Evolutionary conservation across 2,329 filamentous ascomycete species (phyloP), one percentile per base, ranked within the genome.

Genomic region (Calonectria multiphialidica): DNA sequence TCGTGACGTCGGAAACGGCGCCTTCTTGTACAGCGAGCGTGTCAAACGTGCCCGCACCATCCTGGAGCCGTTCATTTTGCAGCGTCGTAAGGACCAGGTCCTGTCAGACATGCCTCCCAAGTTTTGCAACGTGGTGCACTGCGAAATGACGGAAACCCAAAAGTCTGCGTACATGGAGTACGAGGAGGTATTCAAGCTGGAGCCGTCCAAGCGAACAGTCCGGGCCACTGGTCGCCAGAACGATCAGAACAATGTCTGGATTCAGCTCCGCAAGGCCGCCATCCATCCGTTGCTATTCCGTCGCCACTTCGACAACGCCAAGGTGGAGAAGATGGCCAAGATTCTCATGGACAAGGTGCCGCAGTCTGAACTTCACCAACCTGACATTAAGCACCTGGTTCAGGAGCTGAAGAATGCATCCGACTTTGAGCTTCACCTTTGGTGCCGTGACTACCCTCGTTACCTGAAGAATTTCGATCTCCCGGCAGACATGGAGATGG

Each of bases 11-110:
- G 91, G 93, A 70, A 93, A 98, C 81, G 94, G 94, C 25, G 94
- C 95, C 1, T 89, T 98, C 13, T 86, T 99, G 1, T 98, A 97
- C 25, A 93, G 91, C 53, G 95, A 98, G 81, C 93, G 97, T 49
- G 97, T 98, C 70, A 91, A 91, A 70, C 91, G 96, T 53, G 97
- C 97, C 2, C 92, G 96, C 67, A 95, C 94, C 0, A 99, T 99
- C 87, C 91, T 99, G 80, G 95, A 96, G 28, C 97, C 97, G 0
- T 99, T 99, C 81, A 97, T 99, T 66, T 87, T 99, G 3, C 95
- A 98, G 74, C 91, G 97, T 9, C 96, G 97, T 85, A 99, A 99
- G 86, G 91, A 94, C 61, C 95, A 98, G 80, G 96, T 98, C 10
- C 88, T 98, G n/a, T 87, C 87, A 57, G 93, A 97, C 80, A 89